phyloP scores from a whole-genome alignment of 2,329 filamentous ascomycete genomes.

The Monosporascus cannonballus region DNA sequence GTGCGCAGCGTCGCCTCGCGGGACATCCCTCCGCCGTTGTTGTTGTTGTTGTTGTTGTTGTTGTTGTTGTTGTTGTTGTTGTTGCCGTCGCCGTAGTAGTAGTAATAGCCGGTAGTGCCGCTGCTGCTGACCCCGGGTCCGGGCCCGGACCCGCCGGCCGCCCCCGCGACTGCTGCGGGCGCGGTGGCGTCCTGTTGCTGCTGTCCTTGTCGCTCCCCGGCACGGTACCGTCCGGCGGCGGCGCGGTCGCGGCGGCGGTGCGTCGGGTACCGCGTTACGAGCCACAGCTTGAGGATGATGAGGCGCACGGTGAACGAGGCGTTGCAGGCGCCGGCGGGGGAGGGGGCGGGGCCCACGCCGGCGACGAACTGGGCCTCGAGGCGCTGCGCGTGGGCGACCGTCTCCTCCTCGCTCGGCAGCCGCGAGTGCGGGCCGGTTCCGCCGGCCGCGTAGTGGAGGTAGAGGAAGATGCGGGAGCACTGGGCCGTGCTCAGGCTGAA shows the following conservation, averaged over 20 bases:
- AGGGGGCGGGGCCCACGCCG: slow-evolving; percentile 26
- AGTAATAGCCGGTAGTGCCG: not conserved
- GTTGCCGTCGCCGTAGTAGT: not conserved
- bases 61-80: too few species aligned
- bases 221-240: slow-evolving; percentile 17
- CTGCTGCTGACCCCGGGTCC: slow-evolving; percentile 1
- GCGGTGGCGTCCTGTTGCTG: not conserved
- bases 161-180: not conserved
- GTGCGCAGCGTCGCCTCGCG: slow-evolving; percentile 39
- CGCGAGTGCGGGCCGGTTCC: not conserved
- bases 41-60: too few species aligned
- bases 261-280: slow-evolving; percentile 39
- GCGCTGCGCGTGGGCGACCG: slow-evolving; percentile 31
- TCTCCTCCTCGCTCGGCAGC: slow-evolving; percentile 30
- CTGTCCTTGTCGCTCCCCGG: not conserved
- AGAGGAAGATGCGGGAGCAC: slow-evolving; percentile 33
- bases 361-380: slow-evolving; percentile 35
- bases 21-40: slow-evolving; percentile 20
- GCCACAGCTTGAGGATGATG: slow-evolving; percentile 41
- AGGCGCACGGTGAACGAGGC: slow-evolving; percentile 35
- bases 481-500: slow-evolving; percentile 35
- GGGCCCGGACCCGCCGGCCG: not conserved
- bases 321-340: slow-evolving; percentile 28
- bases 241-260: slow-evolving; percentile 22
- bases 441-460: slow-evolving; percentile 29